phyloP scores from a whole-genome alignment of 2,329 filamentous ascomycete genomes.

The Talaromyces sp. region DNA sequence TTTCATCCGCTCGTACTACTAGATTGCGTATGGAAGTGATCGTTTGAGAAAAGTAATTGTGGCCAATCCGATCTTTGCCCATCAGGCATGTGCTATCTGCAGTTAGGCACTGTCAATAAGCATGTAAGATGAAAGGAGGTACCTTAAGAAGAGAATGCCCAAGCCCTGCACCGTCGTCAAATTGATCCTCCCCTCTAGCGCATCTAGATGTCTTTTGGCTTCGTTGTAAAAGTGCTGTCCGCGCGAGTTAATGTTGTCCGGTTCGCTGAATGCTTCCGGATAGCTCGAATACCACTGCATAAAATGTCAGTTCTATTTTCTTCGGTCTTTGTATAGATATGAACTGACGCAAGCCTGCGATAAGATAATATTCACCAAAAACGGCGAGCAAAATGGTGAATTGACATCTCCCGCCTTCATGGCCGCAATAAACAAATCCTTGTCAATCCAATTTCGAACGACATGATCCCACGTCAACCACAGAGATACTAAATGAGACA shows the following conservation, averaged over 20 bases:
- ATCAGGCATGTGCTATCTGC: conserved; percentile 12
- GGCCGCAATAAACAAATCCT: conserved; percentile 29
- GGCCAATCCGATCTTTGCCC: conserved; percentile 17
- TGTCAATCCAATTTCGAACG: conserved; percentile 31
- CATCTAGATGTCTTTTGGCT: conserved; percentile 29
- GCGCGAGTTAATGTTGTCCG: conserved; percentile 25
- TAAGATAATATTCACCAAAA: conserved; percentile 36
- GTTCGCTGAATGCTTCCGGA: conserved; percentile 26
- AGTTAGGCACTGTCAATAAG: neutral
- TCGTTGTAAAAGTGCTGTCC: conserved; percentile 32
- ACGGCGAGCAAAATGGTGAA: conserved; percentile 32
- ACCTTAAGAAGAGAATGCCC: conserved; percentile 23
- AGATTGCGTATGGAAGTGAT: conserved; percentile 8
- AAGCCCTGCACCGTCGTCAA: conserved; percentile 29
- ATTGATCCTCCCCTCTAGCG: conserved; percentile 23
- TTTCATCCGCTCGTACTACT: conserved; percentile 4
- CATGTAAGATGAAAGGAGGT: neutral
- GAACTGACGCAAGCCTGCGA: conserved; percentile 32
- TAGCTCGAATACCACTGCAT: conserved; percentile 26
- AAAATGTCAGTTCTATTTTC: neutral
- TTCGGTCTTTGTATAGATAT: no score
- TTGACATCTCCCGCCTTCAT: conserved; percentile 28
- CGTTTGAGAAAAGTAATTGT: conserved; percentile 16
- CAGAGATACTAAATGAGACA: conserved; percentile 34
- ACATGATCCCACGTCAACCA: conserved; percentile 34